Percentiles rank a stretch among this genome's conserved stretches.
phyloP scores from a whole-genome alignment of 495 filamentous ascomycete species.

The Neurospora sp. region DNA sequence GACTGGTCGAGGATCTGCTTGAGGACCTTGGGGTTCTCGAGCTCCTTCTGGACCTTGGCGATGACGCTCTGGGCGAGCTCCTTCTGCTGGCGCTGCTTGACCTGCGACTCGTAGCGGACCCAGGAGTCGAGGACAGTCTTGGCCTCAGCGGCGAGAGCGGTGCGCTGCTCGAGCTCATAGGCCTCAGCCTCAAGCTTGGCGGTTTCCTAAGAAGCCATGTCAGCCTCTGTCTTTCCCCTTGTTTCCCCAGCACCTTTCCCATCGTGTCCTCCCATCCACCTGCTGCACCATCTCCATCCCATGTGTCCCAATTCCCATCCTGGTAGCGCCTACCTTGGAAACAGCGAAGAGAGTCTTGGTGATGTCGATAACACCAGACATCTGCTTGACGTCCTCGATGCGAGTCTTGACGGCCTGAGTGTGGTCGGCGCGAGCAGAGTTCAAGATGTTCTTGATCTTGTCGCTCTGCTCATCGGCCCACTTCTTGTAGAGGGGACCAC shows the following conservation, averaged over 20 bases:
- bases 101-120: conserved; percentile 96
- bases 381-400: conserved; percentile 86
- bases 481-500: conserved; percentile 79
- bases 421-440: conserved; percentile 86
- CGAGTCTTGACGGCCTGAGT: conserved; percentile 86
- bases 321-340: conserved; percentile 63
- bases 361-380: conserved; percentile 85
- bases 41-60: conserved; percentile 93
- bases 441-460: conserved; percentile 88
- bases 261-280: background rate
- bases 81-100: conserved; percentile 95
- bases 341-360: conserved; percentile 96
- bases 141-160: conserved; percentile 79
- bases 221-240: conserved; percentile 2
- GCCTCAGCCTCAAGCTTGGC: conserved; percentile 89
- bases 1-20: conserved; percentile 95
- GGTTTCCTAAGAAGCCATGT: conserved; percentile 63
- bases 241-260: background rate
- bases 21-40: conserved; percentile 90
- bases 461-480: conserved; percentile 81
- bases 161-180: conserved; percentile 93
- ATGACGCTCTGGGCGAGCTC: conserved; percentile 91
- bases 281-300: background rate
- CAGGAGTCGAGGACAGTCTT: conserved; percentile 94
- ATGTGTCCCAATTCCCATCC: background rate